Percentiles rank a stretch among this genome's conserved stretches.
Conservation (phyloP, 495 filamentous ascomycete genomes). For the Aspergillus heteromorphus region DNA sequence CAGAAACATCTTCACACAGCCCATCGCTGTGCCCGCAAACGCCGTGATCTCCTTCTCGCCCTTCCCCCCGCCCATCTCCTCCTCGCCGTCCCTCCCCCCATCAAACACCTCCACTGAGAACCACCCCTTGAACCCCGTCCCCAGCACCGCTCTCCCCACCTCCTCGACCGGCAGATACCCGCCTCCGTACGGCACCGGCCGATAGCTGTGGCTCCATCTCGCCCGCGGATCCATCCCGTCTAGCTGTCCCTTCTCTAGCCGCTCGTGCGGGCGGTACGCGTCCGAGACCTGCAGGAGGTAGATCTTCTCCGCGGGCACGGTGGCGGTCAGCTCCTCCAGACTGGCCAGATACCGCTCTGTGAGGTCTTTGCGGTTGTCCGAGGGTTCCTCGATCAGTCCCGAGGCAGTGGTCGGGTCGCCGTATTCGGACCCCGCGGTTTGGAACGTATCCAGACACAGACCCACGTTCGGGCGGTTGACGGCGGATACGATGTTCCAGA, state of each 20-base stretch:
- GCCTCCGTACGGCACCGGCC: constrained; percentile 65
- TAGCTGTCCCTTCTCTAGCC: constrained; percentile 42
- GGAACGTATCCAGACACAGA: constrained; percentile 78
- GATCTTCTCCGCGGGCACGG: constrained; percentile 65
- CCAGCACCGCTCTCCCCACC: constrained; percentile 60
- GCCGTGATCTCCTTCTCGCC: constrained; percentile 52
- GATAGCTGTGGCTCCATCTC: constrained; percentile 66
- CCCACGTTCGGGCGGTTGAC: constrained; percentile 64
- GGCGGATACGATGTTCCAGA: constrained; percentile 59
- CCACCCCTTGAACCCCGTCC: constrained; percentile 67
- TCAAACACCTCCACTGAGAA: constrained; percentile 78
- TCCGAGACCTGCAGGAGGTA: constrained; percentile 73
- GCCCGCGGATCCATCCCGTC: constrained; percentile 52
- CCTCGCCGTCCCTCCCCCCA: constrained; percentile 53
- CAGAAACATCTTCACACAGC: constrained; percentile 49
- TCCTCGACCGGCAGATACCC: constrained; percentile 68
- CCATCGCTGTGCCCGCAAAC: constrained; percentile 58
- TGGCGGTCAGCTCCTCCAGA: constrained; percentile 47
- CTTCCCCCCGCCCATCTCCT: constrained; percentile 11
- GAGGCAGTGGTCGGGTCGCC: constrained; percentile 65
- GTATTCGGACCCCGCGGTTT: constrained; percentile 71
- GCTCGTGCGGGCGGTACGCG: constrained; percentile 58
- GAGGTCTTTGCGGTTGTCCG: constrained; percentile 37
- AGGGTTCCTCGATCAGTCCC: constrained; percentile 47
- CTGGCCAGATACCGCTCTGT: constrained; percentile 45